Percentiles rank a stretch among this genome's conserved stretches.
Evolutionary conservation across 2,329 filamentous ascomycete species (phyloP).

Genomic region (Leptographium flavum): DNA sequence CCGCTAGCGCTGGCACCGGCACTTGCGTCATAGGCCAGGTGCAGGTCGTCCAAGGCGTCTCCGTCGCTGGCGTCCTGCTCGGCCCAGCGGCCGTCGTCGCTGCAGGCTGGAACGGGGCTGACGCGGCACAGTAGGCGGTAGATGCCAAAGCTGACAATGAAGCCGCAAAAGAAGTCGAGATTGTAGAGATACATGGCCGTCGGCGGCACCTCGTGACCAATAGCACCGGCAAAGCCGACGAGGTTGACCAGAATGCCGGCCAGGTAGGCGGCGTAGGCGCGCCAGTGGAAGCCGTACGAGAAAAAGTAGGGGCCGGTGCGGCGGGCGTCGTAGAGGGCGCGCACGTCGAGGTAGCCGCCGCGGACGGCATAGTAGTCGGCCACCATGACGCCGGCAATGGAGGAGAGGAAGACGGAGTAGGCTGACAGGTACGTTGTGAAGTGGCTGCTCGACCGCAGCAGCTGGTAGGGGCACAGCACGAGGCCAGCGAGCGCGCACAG

Average conservation of each 20-base stretch:
- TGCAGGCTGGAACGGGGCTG: conserved; percentile 60
- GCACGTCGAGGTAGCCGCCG: conserved; percentile 64
- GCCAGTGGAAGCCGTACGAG: conserved; percentile 62
- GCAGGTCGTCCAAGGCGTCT: conserved; percentile 41
- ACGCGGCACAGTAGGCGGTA: conserved; percentile 61
- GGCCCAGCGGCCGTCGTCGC: conserved; percentile 50
- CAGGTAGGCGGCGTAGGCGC: conserved; percentile 71
- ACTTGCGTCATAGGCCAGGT: conserved; percentile 29
- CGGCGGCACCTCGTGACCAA: conserved; percentile 56
- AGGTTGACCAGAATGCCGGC: conserved; percentile 79
- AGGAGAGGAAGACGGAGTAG: conserved; percentile 87
- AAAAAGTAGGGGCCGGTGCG: conserved; percentile 58
- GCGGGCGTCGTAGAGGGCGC: conserved; percentile 63
- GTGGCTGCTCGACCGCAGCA: conserved; percentile 60
- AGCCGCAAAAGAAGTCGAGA: conserved; percentile 79
- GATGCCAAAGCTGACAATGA: conserved; percentile 49
- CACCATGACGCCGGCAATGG: conserved; percentile 83
- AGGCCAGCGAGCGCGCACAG: conserved; percentile 68
- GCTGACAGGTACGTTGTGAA: conserved; percentile 87
- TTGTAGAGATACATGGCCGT: conserved; percentile 81
- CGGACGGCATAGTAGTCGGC: conserved; percentile 81
- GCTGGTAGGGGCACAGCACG: conserved; percentile 76
- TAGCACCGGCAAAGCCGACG: conserved; percentile 74
- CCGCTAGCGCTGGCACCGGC: too few relatives aligned
- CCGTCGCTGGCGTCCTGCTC: too few relatives aligned